Percentiles rank a stretch among this genome's conserved stretches.
Evolutionary conservation across 2,329 filamentous ascomycete genomes (phyloP).

Genomic region (Hyphodiscus sp.): DNA sequence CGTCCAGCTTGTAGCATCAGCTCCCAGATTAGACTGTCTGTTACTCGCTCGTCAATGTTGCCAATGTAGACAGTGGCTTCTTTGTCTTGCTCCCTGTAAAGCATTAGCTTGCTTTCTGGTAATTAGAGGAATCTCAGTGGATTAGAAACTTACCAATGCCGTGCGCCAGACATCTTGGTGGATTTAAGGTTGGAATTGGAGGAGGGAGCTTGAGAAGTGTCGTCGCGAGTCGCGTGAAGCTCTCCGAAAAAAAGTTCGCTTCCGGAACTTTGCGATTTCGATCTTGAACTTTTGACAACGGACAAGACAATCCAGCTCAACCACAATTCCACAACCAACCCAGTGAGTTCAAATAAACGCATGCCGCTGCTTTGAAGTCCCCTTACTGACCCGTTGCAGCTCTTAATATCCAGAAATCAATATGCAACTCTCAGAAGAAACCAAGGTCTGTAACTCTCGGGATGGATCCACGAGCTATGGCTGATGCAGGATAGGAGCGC

Average conservation of each 20-base stretch:
- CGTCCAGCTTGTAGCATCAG: constrained; percentile 97
- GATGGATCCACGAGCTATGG: constrained; percentile 3
- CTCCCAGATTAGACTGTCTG: constrained; percentile 88
- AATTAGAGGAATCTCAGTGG: neutral
- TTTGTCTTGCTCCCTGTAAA: constrained; percentile 87
- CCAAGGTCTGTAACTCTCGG: constrained; percentile 60
- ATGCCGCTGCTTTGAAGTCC: neutral
- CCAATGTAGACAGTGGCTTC: constrained; percentile 97
- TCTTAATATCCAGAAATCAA: constrained; percentile 9
- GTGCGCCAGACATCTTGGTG: constrained; percentile 37
- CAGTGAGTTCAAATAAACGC: constrained; percentile 10
- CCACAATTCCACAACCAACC: neutral
- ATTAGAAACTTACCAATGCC: constrained; percentile 59
- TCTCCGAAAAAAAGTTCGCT: constrained; percentile 8
- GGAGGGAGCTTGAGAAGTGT: constrained; percentile 7
- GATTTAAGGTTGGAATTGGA: constrained; percentile 2
- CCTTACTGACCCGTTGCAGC: neutral
- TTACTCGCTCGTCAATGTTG: constrained; percentile 95
- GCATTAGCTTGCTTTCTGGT: constrained; percentile 19
- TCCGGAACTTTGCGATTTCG: neutral
- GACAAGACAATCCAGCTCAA: neutral
- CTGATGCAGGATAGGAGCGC: constrained; percentile 64
- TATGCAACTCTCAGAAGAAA: constrained; percentile 78
- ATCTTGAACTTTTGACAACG: constrained; percentile 13
- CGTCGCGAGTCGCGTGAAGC: constrained; percentile 16